Evolutionary conservation across 306 rosid genomes (phyloP).

Genomic region (Cicer arietinum): DNA sequence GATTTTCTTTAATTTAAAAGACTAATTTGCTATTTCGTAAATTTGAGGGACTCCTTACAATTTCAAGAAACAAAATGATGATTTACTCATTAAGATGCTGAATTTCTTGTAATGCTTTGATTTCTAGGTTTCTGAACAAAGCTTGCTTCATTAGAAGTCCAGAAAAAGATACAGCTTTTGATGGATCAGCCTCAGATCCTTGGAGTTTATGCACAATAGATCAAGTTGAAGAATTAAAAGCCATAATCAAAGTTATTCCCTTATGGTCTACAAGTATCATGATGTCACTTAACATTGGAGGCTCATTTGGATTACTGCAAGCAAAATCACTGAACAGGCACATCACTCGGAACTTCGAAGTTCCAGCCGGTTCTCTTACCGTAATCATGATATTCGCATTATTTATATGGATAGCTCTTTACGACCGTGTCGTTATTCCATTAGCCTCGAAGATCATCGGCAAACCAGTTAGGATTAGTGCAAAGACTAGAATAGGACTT

Average conservation of each 20-base stretch:
- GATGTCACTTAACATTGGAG: slow-evolving; percentile 36
- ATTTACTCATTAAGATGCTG: neutral
- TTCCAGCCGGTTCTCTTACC: slow-evolving; percentile 12
- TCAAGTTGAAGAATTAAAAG: slow-evolving; percentile 36
- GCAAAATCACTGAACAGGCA: slow-evolving; percentile 27
- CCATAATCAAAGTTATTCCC: slow-evolving; percentile 23
- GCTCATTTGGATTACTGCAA: slow-evolving; percentile 30
- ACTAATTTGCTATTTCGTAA: no score
- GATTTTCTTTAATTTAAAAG: no score
- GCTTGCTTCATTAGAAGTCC: slow-evolving; percentile 29
- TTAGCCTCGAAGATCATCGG: slow-evolving; percentile 13
- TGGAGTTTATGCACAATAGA: slow-evolving; percentile 34
- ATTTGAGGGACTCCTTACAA: no score
- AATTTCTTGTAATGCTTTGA: neutral
- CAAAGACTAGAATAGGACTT: slow-evolving; percentile 27
- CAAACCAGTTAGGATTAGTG: slow-evolving; percentile 25
- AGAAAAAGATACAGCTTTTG: slow-evolving; percentile 1
- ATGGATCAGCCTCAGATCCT: slow-evolving; percentile 15
- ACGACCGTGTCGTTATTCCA: slow-evolving; percentile 13
- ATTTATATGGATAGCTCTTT: slow-evolving; percentile 31
- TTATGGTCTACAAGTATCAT: slow-evolving; percentile 21
- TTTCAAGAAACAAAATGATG: no score
- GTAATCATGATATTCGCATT: slow-evolving; percentile 26
- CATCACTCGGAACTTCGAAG: slow-evolving; percentile 1
- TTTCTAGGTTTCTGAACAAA: slow-evolving; percentile 31